Base-by-base conservation (phyloP, 176 grass and related monocot species). In the Rhynchospora breviuscula region DNA sequence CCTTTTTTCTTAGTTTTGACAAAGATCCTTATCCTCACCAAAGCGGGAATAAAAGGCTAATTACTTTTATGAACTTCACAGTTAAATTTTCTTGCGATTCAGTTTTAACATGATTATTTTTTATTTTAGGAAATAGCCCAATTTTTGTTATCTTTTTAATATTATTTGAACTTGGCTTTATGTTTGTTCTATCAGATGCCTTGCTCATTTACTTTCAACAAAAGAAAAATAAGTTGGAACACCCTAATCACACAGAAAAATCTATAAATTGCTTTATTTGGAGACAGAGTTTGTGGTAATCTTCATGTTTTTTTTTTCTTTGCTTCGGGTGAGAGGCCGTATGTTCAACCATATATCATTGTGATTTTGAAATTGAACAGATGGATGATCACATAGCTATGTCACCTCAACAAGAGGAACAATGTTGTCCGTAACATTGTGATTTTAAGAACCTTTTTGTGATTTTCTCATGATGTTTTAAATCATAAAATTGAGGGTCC, bases 381-480 rank as follows among this genome's bases (percentile, higher is more conserved):
- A 88, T 94, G 76, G 89, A 98, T 91, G 92, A 85, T 65, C 2
- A 35, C 33, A 48, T 98, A 75, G 92, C 95, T 80, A 87, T 89
- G 89, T 94, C 90, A 82, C 81, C 94, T 85, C 92, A 94, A 69
- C 84, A 91, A 19, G 92, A 94, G 84, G 92, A 91, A 84, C n/a
- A 84, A 90, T 73, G 14, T 79, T 78, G 63, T 48, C 22, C 86
- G 7, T 29, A n/a, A 40, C 85, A n/a, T n/a, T 48, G 29, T 84
- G 7, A 35, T 56, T 83, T 46, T 70, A 33, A 46, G 79, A 54
- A 23, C 70, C 75, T 77, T 59, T 29, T 65, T 33, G 67, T 53
- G 53, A 49, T 85, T 77, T 63, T 78, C 35, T 73, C 79, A 9
- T 62, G 84, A 76, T 68, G 0, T 73, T 85, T 57, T 25, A 70